Conservation (phyloP, 2,329 filamentous ascomycete genomes). For the Ceratocystis smalleyi region DNA sequence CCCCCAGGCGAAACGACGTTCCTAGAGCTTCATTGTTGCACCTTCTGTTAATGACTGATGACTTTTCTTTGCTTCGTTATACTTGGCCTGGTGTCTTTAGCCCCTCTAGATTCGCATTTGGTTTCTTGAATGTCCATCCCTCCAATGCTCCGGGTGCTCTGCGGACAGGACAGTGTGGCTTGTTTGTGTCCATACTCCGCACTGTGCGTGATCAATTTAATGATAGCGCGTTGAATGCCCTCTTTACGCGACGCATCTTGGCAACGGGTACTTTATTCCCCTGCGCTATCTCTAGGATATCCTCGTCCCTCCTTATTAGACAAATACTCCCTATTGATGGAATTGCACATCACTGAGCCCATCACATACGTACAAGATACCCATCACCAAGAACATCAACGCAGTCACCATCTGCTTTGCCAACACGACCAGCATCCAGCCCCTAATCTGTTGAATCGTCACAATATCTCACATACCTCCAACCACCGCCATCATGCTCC, state of each 20-base stretch:
- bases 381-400: no score
- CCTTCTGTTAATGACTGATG: not conserved
- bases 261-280: constrained; percentile 5
- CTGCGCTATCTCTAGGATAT: not conserved
- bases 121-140: not conserved
- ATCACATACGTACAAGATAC: no score
- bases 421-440: no score
- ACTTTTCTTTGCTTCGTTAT: not conserved
- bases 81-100: not conserved
- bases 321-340: no score
- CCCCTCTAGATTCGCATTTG: not conserved
- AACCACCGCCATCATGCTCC: constrained; percentile 28
- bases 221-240: no score
- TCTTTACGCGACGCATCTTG: constrained; percentile 5
- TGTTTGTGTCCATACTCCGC: not conserved
- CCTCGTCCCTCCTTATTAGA: no score
- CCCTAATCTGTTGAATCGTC: not conserved
- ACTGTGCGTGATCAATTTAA: constrained; percentile 14
- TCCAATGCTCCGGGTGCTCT: not conserved
- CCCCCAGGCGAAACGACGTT: not conserved
- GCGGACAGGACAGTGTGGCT: not conserved
- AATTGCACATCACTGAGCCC: no score
- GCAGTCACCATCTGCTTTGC: not conserved
- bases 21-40: not conserved
- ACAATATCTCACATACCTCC: not conserved